These are phyloP conservation scores for Candida boidinii DNA, from an alignment of 805 yeast species.

Conservation along the genomic window DNA sequence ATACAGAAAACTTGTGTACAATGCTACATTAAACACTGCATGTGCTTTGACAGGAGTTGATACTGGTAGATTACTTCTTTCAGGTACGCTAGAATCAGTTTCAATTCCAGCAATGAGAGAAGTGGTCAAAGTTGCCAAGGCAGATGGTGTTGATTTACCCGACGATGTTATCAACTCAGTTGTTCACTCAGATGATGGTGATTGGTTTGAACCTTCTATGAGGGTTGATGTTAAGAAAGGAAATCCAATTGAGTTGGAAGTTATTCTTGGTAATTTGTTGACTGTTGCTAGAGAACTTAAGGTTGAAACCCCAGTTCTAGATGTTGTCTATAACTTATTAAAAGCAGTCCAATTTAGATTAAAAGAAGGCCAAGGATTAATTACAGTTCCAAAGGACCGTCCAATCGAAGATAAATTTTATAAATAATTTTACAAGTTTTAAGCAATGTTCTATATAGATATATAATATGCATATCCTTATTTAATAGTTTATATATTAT, in stretches of 20 bases:
- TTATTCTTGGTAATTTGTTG: slow-evolving; percentile 60
- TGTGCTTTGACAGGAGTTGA: slow-evolving; percentile 53
- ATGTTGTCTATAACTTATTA: slow-evolving; percentile 49
- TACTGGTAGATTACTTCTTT: slow-evolving; percentile 41
- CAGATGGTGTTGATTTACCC: slow-evolving; percentile 54
- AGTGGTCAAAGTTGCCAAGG: slow-evolving; percentile 53
- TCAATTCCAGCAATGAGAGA: slow-evolving; percentile 61
- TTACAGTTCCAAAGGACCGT: slow-evolving; percentile 33
- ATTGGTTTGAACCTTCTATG: slow-evolving; percentile 66
- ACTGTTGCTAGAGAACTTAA: slow-evolving; percentile 37
- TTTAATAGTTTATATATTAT: too few relatives aligned
- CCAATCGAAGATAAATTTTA: slow-evolving; percentile 19
- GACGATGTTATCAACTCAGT: slow-evolving; percentile 38
- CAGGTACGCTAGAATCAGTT: slow-evolving; percentile 33
- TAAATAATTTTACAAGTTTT: slow-evolving; percentile 3
- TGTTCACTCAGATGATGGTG: slow-evolving; percentile 51
- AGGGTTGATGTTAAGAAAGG: slow-evolving; percentile 56
- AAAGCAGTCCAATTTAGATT: slow-evolving; percentile 52
- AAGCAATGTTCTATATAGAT: neutral
- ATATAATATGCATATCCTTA: neutral
- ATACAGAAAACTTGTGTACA: slow-evolving; percentile 63
- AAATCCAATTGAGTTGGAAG: slow-evolving; percentile 64
- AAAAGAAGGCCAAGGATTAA: slow-evolving; percentile 45
- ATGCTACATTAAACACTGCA: slow-evolving; percentile 56
- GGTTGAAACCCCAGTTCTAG: slow-evolving; percentile 51